Conservation (phyloP, 2,329 filamentous ascomycete genomes). For the Ustulina deusta region DNA sequence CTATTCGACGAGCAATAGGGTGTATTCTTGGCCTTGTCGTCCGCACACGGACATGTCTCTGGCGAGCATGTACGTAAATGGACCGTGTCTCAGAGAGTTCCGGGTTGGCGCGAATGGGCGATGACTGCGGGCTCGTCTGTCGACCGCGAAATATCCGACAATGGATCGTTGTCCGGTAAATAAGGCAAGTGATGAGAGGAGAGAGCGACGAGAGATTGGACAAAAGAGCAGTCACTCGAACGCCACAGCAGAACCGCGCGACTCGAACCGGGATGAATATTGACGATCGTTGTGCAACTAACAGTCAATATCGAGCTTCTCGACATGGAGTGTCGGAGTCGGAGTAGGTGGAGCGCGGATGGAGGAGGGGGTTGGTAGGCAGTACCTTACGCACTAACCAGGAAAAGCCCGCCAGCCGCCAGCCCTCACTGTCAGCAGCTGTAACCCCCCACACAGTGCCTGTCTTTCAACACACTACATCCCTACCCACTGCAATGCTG, state of each 20-base stretch:
- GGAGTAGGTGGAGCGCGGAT: background rate
- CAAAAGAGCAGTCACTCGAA: conserved; percentile 5
- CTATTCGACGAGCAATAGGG: conserved; percentile 20
- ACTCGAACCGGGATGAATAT: conserved; percentile 17
- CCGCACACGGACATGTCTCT: conserved; percentile 25
- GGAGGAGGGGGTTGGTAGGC: background rate
- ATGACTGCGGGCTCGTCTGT: conserved; percentile 27
- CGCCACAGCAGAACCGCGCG: conserved; percentile 25
- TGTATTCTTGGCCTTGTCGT: conserved; percentile 17
- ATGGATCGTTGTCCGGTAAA: conserved; percentile 16
- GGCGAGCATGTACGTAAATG: conserved; percentile 27
- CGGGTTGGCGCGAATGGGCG: conserved; percentile 24
- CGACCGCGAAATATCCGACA: conserved; percentile 32
- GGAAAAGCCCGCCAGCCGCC: background rate
- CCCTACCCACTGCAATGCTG: too few species aligned
- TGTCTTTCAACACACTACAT: too few species aligned
- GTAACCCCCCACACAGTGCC: background rate
- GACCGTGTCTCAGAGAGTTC: conserved; percentile 36
- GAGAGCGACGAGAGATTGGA: conserved; percentile 26
- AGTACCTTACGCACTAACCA: background rate
- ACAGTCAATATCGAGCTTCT: conserved; percentile 16
- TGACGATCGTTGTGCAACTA: conserved; percentile 20
- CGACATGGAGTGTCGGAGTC: background rate
- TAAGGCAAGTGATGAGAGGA: conserved; percentile 26
- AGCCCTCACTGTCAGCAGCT: background rate